Evolutionary conservation across 371 early-diverging fungal genomes (phyloP).

Genomic region (Fennellomyces sp.): DNA sequence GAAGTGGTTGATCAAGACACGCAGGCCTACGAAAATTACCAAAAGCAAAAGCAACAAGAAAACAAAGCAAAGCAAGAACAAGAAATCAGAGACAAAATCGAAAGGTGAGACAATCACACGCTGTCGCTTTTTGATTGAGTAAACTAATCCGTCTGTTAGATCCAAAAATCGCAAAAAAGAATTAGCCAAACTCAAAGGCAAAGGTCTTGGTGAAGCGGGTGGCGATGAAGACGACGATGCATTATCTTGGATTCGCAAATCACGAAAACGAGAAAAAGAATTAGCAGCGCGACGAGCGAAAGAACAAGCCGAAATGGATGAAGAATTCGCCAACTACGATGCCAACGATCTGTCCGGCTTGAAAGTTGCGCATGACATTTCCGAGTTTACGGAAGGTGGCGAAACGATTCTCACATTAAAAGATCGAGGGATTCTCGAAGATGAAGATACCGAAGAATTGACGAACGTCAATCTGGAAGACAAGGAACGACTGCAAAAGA

Average conservation of each 20-base stretch:
- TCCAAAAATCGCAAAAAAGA: slow-evolving; percentile 63
- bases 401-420: slow-evolving; percentile 89
- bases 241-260: slow-evolving; percentile 66
- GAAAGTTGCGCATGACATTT: slow-evolving; percentile 75
- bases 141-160: slow-evolving; percentile 24
- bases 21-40: slow-evolving; percentile 70
- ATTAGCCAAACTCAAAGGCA: slow-evolving; percentile 64
- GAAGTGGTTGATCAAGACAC: slow-evolving; percentile 46
- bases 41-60: slow-evolving; percentile 52
- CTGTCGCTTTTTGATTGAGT: neutral
- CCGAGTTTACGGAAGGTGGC: slow-evolving; percentile 71
- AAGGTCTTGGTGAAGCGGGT: slow-evolving; percentile 72
- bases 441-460: slow-evolving; percentile 76
- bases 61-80: slow-evolving; percentile 50
- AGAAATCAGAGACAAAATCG: slow-evolving; percentile 54
- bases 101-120: slow-evolving; percentile 41
- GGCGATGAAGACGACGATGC: slow-evolving; percentile 59
- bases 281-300: slow-evolving; percentile 54
- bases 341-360: slow-evolving; percentile 72
- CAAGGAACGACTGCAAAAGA: slow-evolving; percentile 64
- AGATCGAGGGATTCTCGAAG: slow-evolving; percentile 78
- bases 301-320: slow-evolving; percentile 50
- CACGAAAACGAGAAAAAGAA: slow-evolving; percentile 52
- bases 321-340: slow-evolving; percentile 31
- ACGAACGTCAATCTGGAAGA: slow-evolving; percentile 75